Percentiles rank a stretch among this genome's conserved stretches.
These are phyloP conservation scores for Starmerella sp. DNA, from an alignment of 805 yeast genomes.

Conservation along the genomic window DNA sequence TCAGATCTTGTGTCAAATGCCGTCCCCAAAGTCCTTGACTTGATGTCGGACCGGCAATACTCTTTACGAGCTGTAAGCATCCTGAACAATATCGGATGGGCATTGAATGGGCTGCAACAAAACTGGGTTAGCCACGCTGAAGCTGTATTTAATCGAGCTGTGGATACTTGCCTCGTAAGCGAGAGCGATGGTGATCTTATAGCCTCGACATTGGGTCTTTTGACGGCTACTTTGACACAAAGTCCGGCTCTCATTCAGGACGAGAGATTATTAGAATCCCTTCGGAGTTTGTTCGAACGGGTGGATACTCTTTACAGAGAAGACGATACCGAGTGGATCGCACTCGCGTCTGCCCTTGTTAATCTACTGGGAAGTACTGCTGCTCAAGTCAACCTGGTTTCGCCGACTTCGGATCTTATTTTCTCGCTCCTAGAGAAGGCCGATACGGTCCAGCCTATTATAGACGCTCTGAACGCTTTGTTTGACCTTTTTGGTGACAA, in stretches of 20 bases:
- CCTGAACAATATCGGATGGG: slow-evolving; percentile 46
- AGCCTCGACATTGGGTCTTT: slow-evolving; percentile 20
- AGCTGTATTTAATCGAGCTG: slow-evolving; percentile 21
- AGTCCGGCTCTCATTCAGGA: background rate
- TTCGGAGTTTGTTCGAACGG: background rate
- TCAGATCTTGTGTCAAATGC: slow-evolving; percentile 13
- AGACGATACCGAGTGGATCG: slow-evolving; percentile 8
- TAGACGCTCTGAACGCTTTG: slow-evolving; percentile 53
- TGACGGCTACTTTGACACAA: slow-evolving; percentile 20
- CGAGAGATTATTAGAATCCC: background rate
- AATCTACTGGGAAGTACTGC: slow-evolving; percentile 8
- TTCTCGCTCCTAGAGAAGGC: slow-evolving; percentile 13
- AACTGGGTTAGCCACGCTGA: slow-evolving; percentile 32
- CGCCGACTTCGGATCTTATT: slow-evolving; percentile 8
- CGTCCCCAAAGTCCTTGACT: slow-evolving; percentile 29
- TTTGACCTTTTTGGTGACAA: slow-evolving; percentile 77
- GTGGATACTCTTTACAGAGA: slow-evolving; percentile 3
- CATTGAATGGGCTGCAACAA: slow-evolving; percentile 18
- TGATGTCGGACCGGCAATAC: slow-evolving; percentile 31
- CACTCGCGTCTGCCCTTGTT: slow-evolving; percentile 5
- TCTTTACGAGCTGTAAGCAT: slow-evolving; percentile 49
- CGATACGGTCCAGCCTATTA: slow-evolving; percentile 33
- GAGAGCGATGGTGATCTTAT: slow-evolving; percentile 23
- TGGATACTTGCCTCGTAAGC: slow-evolving; percentile 14
- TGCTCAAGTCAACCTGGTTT: background rate